Evolutionary conservation across 2,329 filamentous ascomycete species (phyloP).

Genomic region (Aspergillus sp.): DNA sequence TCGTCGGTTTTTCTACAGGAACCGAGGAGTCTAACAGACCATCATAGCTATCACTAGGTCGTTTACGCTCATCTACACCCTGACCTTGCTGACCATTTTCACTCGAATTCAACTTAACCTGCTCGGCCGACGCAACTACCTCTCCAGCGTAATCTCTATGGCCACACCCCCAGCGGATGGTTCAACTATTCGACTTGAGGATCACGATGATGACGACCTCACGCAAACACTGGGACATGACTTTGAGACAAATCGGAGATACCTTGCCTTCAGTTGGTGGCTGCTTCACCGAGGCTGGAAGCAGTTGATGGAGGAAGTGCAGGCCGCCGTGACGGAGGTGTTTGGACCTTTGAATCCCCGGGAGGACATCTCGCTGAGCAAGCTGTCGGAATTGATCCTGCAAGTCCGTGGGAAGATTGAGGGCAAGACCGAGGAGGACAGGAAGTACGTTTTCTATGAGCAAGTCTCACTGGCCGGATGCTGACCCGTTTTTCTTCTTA

Average conservation of each 20-base stretch:
- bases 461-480: background rate
- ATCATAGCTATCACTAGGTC: conserved; percentile 78
- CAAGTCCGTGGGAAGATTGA: conserved; percentile 85
- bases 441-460: conserved; percentile 48
- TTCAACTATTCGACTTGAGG: conserved; percentile 82
- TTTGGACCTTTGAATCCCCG: conserved; percentile 88
- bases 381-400: conserved; percentile 75
- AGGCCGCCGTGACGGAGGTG: conserved; percentile 81
- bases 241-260: conserved; percentile 93
- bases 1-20: background rate
- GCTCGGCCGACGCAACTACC: conserved; percentile 89
- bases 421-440: conserved; percentile 66
- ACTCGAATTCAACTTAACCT: conserved; percentile 97
- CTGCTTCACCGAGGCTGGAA: conserved; percentile 87
- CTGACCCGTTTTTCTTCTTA: conserved; percentile 13
- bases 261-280: conserved; percentile 98
- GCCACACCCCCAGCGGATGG: conserved; percentile 72
- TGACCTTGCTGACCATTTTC: conserved; percentile 84
- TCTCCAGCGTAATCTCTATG: conserved; percentile 90
- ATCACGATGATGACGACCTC: conserved; percentile 89
- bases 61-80: conserved; percentile 88
- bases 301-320: conserved; percentile 77
- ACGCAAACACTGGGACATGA: conserved; percentile 86
- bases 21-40: conserved; percentile 14
- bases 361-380: conserved; percentile 80